phyloP scores from a whole-genome alignment of 352 stramenopile species.

The Pythium aphanidermatum region DNA sequence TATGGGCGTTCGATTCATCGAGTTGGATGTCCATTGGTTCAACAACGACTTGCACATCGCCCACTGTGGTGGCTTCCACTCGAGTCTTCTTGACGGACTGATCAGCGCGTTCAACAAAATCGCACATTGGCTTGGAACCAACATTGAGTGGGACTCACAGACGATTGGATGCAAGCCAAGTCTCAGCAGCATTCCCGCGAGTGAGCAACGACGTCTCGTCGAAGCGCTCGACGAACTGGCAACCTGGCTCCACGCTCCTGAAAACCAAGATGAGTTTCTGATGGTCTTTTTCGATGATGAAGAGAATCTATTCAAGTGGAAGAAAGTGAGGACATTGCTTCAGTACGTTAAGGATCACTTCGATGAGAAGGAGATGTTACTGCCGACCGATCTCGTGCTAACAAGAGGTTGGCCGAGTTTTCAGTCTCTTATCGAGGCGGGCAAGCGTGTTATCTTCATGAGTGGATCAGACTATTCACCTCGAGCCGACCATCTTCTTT shows the following conservation, averaged over 20 bases:
- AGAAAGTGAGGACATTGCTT: slow-evolving; percentile 65
- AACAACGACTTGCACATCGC: slow-evolving; percentile 57
- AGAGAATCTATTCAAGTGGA: slow-evolving; percentile 62
- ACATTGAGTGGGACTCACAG: slow-evolving; percentile 62
- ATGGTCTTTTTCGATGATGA: slow-evolving; percentile 86
- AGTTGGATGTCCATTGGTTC: slow-evolving; percentile 70
- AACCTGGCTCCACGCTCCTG: slow-evolving; percentile 46
- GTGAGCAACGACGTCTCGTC: slow-evolving; percentile 41
- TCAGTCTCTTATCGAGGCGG: slow-evolving; percentile 44
- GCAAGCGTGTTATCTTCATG: slow-evolving; percentile 77
- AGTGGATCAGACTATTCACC: slow-evolving; percentile 67
- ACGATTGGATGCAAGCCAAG: slow-evolving; percentile 69
- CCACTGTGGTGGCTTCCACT: slow-evolving; percentile 61
- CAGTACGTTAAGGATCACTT: slow-evolving; percentile 66
- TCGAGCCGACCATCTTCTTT: slow-evolving; percentile 58
- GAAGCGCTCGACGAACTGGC: slow-evolving; percentile 44
- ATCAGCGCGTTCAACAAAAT: slow-evolving; percentile 63
- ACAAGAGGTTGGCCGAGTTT: slow-evolving; percentile 49
- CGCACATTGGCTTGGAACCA: slow-evolving; percentile 39
- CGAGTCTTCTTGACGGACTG: slow-evolving; percentile 47
- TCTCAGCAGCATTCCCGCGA: slow-evolving; percentile 57
- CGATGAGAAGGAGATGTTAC: slow-evolving; percentile 47
- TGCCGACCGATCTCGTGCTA: slow-evolving; percentile 53
- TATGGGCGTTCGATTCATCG: slow-evolving; percentile 59
- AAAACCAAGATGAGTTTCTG: slow-evolving; percentile 62